Conservation (phyloP, 768 basidiomycete genomes). For the Kwoniella newhampshirensis region DNA sequence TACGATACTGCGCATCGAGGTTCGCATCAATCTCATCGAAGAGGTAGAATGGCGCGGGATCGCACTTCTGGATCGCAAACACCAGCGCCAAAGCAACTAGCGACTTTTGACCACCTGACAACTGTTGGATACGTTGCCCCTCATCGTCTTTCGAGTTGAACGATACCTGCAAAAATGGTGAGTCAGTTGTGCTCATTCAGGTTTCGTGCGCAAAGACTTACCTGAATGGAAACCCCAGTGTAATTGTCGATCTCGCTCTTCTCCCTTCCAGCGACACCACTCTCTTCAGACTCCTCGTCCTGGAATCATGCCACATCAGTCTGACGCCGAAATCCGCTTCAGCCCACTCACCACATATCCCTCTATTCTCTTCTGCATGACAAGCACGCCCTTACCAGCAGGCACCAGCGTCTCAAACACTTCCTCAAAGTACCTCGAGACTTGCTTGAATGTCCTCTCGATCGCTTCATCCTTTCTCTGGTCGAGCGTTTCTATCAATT, state of each 20-base stretch:
- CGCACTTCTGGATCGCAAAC: constrained; percentile 98
- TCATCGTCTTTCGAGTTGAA: constrained; percentile 99
- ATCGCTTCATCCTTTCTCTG: constrained; percentile 98
- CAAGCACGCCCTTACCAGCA: constrained; percentile 81
- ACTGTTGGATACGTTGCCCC: constrained; percentile 89
- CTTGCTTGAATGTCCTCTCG: constrained; percentile 96
- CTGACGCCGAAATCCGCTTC: background rate
- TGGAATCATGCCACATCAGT: constrained; percentile 5
- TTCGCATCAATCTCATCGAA: constrained; percentile 99
- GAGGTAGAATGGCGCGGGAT: constrained; percentile 98
- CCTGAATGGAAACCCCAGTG: constrained; percentile 94
- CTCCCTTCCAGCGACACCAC: constrained; percentile 29
- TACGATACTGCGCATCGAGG: constrained; percentile 94
- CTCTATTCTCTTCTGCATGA: constrained; percentile 88
- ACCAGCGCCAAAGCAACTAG: constrained; percentile 91
- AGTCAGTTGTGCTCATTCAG: background rate
- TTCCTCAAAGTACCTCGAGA: constrained; percentile 93
- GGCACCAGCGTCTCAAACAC: constrained; percentile 96
- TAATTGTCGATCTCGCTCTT: constrained; percentile 74
- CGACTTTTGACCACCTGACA: constrained; percentile 97
- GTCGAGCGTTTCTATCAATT: constrained; percentile 88
- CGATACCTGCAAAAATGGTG: constrained; percentile 65
- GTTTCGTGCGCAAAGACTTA: constrained; percentile 48
- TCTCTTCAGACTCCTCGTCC: constrained; percentile 52
- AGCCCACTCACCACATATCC: constrained; percentile 59